These are phyloP conservation scores for Termitomyces sp. DNA, from an alignment of 768 basidiomycete species.

Conservation along the genomic window DNA sequence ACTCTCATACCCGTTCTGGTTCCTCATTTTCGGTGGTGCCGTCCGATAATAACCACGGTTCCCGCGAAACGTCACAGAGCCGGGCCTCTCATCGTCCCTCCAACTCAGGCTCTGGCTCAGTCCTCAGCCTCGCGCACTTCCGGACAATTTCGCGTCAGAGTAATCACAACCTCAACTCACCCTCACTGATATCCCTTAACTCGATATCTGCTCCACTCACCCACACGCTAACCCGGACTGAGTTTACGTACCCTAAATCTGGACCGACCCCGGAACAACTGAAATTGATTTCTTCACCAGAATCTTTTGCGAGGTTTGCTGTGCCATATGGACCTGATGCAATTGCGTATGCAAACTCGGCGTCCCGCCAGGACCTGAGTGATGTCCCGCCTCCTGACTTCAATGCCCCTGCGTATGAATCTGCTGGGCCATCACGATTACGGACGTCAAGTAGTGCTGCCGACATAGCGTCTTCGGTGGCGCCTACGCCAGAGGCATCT, in stretches of 20 bases:
- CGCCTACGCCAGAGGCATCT: not conserved
- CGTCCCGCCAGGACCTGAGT: constrained; percentile 34
- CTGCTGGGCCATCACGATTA: constrained; percentile 22
- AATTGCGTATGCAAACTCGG: constrained; percentile 52
- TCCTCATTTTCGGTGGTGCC: constrained; percentile 24
- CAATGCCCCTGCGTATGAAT: constrained; percentile 24
- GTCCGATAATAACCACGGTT: constrained; percentile 15
- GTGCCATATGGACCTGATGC: constrained; percentile 76
- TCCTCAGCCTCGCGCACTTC: constrained; percentile 39
- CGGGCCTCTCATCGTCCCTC: constrained; percentile 25
- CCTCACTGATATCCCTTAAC: constrained; percentile 65
- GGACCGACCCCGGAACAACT: constrained; percentile 64
- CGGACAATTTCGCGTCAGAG: constrained; percentile 45
- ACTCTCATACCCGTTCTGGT: constrained; percentile 20
- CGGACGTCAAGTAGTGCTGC: constrained; percentile 20
- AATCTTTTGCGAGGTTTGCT: constrained; percentile 64
- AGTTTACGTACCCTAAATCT: constrained; percentile 60
- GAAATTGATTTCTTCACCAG: constrained; percentile 63
- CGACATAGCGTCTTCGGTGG: constrained; percentile 6
- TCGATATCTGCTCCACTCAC: constrained; percentile 74
- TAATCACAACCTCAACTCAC: constrained; percentile 48
- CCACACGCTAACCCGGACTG: constrained; percentile 66
- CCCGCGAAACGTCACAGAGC: constrained; percentile 19
- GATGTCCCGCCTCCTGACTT: constrained; percentile 52
- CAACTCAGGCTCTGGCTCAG: constrained; percentile 25